A percentile compares a stretch with the other conserved stretches of the same genome.
Evolutionary conservation across 441 rosid genomes (phyloP).

Genomic region (Manihot esculenta): DNA sequence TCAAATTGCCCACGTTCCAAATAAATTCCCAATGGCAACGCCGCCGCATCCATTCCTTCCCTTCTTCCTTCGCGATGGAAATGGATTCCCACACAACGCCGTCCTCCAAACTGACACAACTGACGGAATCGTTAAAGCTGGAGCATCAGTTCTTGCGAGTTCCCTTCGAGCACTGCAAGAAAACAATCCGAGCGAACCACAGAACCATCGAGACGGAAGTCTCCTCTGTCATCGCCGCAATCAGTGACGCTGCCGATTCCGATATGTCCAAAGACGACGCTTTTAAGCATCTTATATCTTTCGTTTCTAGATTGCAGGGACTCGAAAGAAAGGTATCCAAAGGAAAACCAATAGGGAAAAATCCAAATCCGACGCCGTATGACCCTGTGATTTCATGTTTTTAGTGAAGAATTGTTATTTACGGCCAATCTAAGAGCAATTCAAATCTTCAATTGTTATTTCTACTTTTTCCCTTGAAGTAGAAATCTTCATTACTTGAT

Average conservation of each 20-base stretch:
- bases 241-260: slow-evolving; percentile 54
- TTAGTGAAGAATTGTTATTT: too few species aligned
- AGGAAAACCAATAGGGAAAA: not conserved
- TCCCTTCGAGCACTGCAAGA: slow-evolving; percentile 93
- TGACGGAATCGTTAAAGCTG: slow-evolving; percentile 77
- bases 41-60: slow-evolving; percentile 31
- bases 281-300: slow-evolving; percentile 65
- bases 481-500: not conserved
- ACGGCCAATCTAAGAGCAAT: too few species aligned
- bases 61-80: too few species aligned
- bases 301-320: slow-evolving; percentile 91
- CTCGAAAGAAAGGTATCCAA: slow-evolving; percentile 78
- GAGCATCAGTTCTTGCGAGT: slow-evolving; percentile 93
- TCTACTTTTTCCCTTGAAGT: too few species aligned
- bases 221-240: slow-evolving; percentile 57
- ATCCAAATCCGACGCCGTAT: not conserved
- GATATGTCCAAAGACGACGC: slow-evolving; percentile 64
- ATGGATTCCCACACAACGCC: slow-evolving; percentile 33
- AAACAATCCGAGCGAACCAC: slow-evolving; percentile 81
- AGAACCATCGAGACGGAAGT: slow-evolving; percentile 76
- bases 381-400: not conserved
- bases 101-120: slow-evolving; percentile 51
- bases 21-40: slow-evolving; percentile 66
- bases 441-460: too few species aligned
- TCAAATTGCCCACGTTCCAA: too few species aligned